phyloP scores from a whole-genome alignment of 768 basidiomycete genomes.

The Butyriboletus loyo region DNA sequence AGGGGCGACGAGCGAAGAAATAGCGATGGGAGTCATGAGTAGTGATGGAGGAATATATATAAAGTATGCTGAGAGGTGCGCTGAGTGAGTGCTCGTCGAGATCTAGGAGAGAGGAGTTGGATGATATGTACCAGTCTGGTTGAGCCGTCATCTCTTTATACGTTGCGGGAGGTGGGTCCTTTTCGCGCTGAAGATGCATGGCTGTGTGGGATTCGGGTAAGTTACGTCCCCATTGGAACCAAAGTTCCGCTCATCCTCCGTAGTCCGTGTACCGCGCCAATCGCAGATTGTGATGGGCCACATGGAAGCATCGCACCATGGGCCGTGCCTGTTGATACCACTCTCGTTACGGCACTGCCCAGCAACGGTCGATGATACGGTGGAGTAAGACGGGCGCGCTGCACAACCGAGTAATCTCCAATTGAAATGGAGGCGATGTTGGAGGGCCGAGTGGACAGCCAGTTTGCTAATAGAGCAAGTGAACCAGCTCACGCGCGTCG shows the following conservation, averaged over 20 bases:
- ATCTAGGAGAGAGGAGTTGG: slow-evolving; percentile 1
- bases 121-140: slow-evolving; percentile 3
- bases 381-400: too few relatives aligned
- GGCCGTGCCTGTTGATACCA: slow-evolving; percentile 1
- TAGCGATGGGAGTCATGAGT: slow-evolving; percentile 17
- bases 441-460: too few relatives aligned
- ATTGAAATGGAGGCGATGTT: not conserved
- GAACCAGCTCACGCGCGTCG: slow-evolving; percentile 8
- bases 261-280: slow-evolving; percentile 10
- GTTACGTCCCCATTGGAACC: not conserved
- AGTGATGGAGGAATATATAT: not conserved
- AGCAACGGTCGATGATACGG: slow-evolving; percentile 2
- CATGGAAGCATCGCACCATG: not conserved
- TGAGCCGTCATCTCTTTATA: slow-evolving; percentile 22
- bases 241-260: not conserved
- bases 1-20: slow-evolving; percentile 7
- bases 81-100: not conserved
- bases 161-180: not conserved
- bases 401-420: not conserved
- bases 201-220: not conserved
- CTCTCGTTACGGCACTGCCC: too few relatives aligned
- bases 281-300: slow-evolving; percentile 5
- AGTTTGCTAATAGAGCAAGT: not conserved
- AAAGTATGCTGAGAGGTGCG: too few relatives aligned
- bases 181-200: not conserved